Evolutionary conservation across 2,329 filamentous ascomycete genomes (phyloP), one percentile per base, ranked within the genome.

Genomic region (Stachybotrys echinatus): DNA sequence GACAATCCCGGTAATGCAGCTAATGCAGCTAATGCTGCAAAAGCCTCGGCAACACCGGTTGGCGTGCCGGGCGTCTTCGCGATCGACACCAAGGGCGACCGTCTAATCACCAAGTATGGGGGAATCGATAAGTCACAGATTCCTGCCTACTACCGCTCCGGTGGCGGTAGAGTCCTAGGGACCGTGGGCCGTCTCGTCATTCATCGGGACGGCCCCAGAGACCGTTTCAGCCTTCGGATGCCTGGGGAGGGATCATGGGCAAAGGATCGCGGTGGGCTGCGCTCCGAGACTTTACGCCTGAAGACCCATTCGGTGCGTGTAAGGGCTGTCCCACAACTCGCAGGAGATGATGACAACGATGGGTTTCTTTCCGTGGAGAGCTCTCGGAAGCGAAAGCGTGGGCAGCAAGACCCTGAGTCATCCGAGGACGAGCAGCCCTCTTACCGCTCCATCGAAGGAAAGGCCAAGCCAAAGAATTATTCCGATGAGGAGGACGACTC

Each of bases 81-180:
- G 42, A 60, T 88, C 47, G 92, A 97, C 66, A 81, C 74, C 40
- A 84, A 83, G 60, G 92, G 92, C 0, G 92, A 97, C 60, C 73
- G 77, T 5, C 77, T 90, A 45, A 90, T 94, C 55, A 66, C 87
- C 42, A 78, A 79, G 22, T 96, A 92, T 64, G 89, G 88, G 2
- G 79, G 81, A 23, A 76, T 88, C 38, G 84, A 96, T 63, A 81
- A 81, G 34, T 88, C 87, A 55, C 80, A 78, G 48, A 70, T 95
- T 12, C 90, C 91, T 0, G 60, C 69, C 3, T 96, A 95, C 62
- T 77, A 77, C 53, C 84, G 89, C 6, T 72, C 73, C 53, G 88
- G 90, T 14, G 73, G 74, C 49, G 90, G 90, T 3, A 77, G 75
- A 50, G 73, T 96, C 1, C 66, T 97, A 12, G 92, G 92, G 0